Conservation (phyloP, 371 early-diverging fungal species). For the Rozella allomycis region DNA sequence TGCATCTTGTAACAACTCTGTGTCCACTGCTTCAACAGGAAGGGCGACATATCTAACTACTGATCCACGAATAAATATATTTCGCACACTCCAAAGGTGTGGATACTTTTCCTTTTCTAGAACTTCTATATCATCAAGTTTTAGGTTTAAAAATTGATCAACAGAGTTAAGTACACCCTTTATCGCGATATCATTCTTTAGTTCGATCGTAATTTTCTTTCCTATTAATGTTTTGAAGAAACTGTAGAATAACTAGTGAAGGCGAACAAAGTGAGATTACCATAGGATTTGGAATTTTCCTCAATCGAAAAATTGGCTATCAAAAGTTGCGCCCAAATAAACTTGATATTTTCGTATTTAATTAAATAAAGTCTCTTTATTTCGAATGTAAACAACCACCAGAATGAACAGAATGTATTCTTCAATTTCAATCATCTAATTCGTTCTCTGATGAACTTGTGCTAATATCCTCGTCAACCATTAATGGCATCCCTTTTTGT, state of each 20-base stretch:
- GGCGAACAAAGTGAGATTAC: too few species aligned
- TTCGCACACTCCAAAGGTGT: slow-evolving; percentile 87
- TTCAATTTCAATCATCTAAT: too few species aligned
- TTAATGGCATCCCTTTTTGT: too few species aligned
- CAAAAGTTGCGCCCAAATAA: too few species aligned
- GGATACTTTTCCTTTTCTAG: slow-evolving; percentile 74
- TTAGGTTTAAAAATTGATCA: slow-evolving; percentile 96
- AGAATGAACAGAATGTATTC: too few species aligned
- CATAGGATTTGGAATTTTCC: too few species aligned
- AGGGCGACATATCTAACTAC: slow-evolving; percentile 92
- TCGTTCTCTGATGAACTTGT: too few species aligned
- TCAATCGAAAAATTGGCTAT: too few species aligned
- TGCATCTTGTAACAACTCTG: slow-evolving; percentile 83
- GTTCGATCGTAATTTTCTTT: slow-evolving; percentile 80
- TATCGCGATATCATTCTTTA: slow-evolving; percentile 91
- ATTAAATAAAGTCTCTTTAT: too few species aligned
- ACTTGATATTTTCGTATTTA: too few species aligned
- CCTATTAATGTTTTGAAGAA: slow-evolving; percentile 97
- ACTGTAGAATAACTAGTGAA: slow-evolving; percentile 98
- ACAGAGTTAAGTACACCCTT: slow-evolving; percentile 80
- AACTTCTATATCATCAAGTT: slow-evolving; percentile 72
- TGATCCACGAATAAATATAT: slow-evolving; percentile 94
- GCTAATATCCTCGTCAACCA: too few species aligned
- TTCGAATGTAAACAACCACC: too few species aligned
- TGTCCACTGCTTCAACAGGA: slow-evolving; percentile 67